These are phyloP conservation scores for Aspergillus neoniger DNA, from an alignment of 2,329 filamentous ascomycete genomes.

Conservation along the genomic window DNA sequence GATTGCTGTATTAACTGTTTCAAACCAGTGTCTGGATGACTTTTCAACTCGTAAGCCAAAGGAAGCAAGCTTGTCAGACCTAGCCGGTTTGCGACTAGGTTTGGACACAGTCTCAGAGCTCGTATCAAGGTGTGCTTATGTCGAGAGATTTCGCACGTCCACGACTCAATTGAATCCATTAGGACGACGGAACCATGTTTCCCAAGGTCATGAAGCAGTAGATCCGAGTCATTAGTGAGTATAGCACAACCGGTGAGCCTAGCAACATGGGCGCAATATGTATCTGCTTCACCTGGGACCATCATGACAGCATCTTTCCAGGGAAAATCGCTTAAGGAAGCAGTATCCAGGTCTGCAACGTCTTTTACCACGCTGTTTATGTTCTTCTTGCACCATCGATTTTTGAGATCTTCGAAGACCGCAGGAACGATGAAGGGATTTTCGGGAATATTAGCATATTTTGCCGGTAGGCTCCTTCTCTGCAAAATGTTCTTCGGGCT, in stretches of 20 bases:
- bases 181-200: slow-evolving; percentile 64
- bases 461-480: slow-evolving; percentile 26
- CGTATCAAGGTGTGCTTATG: slow-evolving; percentile 25
- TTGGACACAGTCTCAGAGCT: slow-evolving; percentile 42
- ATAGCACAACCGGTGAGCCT: slow-evolving; percentile 59
- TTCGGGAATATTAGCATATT: slow-evolving; percentile 47
- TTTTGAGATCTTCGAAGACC: slow-evolving; percentile 69
- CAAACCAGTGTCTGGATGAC: slow-evolving; percentile 31
- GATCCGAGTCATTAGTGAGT: slow-evolving; percentile 84
- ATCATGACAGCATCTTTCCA: slow-evolving; percentile 53
- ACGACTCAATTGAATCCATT: slow-evolving; percentile 62
- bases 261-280: slow-evolving; percentile 71
- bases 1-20: slow-evolving; percentile 35
- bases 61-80: slow-evolving; percentile 36
- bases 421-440: slow-evolving; percentile 75
- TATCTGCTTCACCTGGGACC: slow-evolving; percentile 82
- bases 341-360: slow-evolving; percentile 31
- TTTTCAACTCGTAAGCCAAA: slow-evolving; percentile 45
- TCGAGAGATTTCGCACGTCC: slow-evolving; percentile 15
- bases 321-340: slow-evolving; percentile 23
- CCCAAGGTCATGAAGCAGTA: slow-evolving; percentile 73
- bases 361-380: slow-evolving; percentile 24
- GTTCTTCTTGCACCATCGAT: slow-evolving; percentile 39
- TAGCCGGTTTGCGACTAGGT: slow-evolving; percentile 35
- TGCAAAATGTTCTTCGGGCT: slow-evolving; percentile 30